Evolutionary conservation across 192 early-diverging fungal species (phyloP), one percentile per base, ranked within the genome.

Genomic region (Coemansia asiatica): DNA sequence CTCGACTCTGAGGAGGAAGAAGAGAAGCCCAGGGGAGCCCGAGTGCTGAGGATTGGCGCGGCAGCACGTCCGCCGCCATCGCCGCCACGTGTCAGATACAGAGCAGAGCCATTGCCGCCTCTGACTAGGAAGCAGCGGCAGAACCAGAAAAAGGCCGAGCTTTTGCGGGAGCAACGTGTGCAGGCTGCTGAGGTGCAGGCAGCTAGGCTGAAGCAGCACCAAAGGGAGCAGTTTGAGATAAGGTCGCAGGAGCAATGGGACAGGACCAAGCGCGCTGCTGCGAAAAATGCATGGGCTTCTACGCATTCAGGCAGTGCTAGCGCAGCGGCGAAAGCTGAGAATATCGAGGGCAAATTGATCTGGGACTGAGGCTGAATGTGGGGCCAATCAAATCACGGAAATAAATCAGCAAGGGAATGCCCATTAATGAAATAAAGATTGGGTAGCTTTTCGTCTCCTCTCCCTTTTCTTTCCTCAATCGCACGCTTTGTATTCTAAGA

Each of bases 51-150:
- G 10, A 79, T 79, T 12, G 68, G 72, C 29, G 66, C 78, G 15
- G 64, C 72, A 16, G 50, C 69, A 1, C 60, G 49, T 10, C 78
- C 72, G n/a, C 66, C 72, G 1, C 48, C 60, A 13, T 15, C 61
- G 27, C 62, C 67, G 0, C 63, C 56, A 1, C 60, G 61, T 6
- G 35, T 48, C 27, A 67, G 49, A 27, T 25, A 33, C 12, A 44
- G 56, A 4, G 33, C 49, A 54, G 44, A 51, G 9, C 53, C 68
- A 3, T 60, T 53, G 15, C 53, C 68, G 50, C 73, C 81, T 15
- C 48, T 87, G 40, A 87, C 83, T 58, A 90, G 86, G 55, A 87
- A 84, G 61, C 89, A 90, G 59, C 74, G 85, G 16, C 84, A 90
- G 75, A 88, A 85, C 57, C 63, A 74, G 29, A 73, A 81, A 3